Base-by-base conservation (phyloP, 2,329 filamentous ascomycete genomes). In the Phoma herbarum region DNA sequence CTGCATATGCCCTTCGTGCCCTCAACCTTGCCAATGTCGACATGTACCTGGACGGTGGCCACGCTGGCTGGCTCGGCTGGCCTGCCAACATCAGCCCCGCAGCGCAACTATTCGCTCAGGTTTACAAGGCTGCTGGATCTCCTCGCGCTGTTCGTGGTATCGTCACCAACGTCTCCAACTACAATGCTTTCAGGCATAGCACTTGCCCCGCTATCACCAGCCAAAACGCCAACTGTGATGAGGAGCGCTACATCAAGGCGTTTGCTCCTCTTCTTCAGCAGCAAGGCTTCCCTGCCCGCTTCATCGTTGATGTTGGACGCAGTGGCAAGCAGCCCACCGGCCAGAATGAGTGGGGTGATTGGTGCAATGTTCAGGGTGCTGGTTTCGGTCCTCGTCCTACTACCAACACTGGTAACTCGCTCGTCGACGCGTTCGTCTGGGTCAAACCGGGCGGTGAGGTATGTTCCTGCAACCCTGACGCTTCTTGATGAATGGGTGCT, bases 361-460 rank as follows among this genome's bases (percentile, higher is more conserved):
- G 88, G 88, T 90, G 88, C 80, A 90, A 89, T 69, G 81, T 88
- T 60, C 82, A 79, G 46, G 84, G 83, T 29, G 84, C 86, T 57
- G 88, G 88, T 8, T 90, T 89, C 61, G 88, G 88, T 59, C 75
- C 77, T n/a, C 83, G 86, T n/a, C 87, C 87, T 1, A 84, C 84
- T 3, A 81, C 86, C n/a, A 79, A 85, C 70, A 90, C 88, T 9
- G 85, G 84, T 14, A 82, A 86, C 62, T 70, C 76, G 1, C 78
- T 88, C 18, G 80, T 84, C 31, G 88, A 90, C 72, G 86, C 88
- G 39, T 88, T 90, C 64, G 88, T 90, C 57, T 90, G 88, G 88
- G 79, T 90, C 66, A 90, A 90, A 82, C 88, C 88, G 4, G 88
- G 88, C 63, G 82, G 82, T 52, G 83, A 84, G 60, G 68, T 70